Evolutionary conservation across 495 filamentous ascomycete genomes (phyloP), one percentile per base, ranked within the genome.

Genomic region (Daldinia vernicosa): DNA sequence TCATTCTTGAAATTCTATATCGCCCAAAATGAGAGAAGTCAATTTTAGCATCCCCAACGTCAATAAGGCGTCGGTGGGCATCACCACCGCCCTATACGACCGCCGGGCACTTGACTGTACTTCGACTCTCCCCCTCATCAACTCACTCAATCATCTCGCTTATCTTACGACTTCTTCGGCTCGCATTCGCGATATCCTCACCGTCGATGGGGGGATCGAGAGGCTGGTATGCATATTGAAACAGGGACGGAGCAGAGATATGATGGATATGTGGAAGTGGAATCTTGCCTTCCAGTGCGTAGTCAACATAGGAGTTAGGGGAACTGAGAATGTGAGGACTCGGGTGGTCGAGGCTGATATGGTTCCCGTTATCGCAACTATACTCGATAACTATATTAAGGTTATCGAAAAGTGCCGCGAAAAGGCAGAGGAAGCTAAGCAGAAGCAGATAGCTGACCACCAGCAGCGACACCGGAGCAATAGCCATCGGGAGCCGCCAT

Each of bases 201-300:
- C 94, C 37, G 92, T 99, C 79, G 95, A 99, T 91, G 95, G 95
- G 79, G 95, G 95, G 53, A 93, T 98, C 75, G 95, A 99, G 85
- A 81, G 95, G 69, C 82, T 99, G 69, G 93, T 99, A 77, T 97
- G 93, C 86, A 98, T 99, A 77, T 88, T 99, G 76, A 99, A 99
- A 82, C 92, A 95, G 79, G 95, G 95, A 69, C 86, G 94, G 78
- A 97, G 92, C 77, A 93, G 93, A 83, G 94, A 98, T 79, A 89
- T 97, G 89, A 97, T 98, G 94, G 94, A 97, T 76, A 96, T 96
- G 92, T 99, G 95, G 96, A 98, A 98, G 83, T 99, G 95, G 95
- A 99, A 97, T 76, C 85, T 99, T 58, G 95, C 95, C 47, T 98
- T 99, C 76, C 95, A 98, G 76, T 98, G 96, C 78, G 94, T 98